phyloP scores from a whole-genome alignment of 768 basidiomycete genomes.

The Collybiopsis confluens region DNA sequence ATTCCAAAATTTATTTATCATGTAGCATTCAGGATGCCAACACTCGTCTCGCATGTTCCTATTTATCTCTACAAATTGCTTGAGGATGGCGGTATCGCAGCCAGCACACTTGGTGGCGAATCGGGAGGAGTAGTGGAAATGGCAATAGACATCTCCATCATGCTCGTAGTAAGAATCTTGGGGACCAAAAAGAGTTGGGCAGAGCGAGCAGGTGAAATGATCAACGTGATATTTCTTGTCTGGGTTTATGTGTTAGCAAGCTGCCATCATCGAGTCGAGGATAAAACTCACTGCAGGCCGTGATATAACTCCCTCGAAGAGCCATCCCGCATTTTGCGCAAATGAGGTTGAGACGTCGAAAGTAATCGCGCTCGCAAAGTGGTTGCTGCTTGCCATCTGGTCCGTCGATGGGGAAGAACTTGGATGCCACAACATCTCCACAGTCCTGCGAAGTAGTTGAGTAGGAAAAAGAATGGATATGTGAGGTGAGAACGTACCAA shows the following conservation, averaged over 20 bases:
- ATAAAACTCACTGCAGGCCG: constrained; percentile 83
- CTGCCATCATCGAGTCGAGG: background rate
- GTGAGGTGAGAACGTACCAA: constrained; percentile 53
- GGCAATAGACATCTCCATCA: constrained; percentile 95
- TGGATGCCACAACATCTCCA: constrained; percentile 91
- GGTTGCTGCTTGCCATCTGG: constrained; percentile 85
- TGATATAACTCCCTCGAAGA: constrained; percentile 95
- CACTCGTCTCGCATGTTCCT: constrained; percentile 97
- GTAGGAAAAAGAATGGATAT: constrained; percentile 9
- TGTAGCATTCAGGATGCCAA: constrained; percentile 99
- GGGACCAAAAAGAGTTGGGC: constrained; percentile 93
- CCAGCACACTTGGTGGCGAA: constrained; percentile 99
- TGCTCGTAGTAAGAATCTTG: constrained; percentile 99
- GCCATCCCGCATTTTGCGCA: constrained; percentile 96
- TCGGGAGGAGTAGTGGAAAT: constrained; percentile 98
- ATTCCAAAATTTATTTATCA: constrained; percentile 99
- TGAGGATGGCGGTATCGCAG: constrained; percentile 94
- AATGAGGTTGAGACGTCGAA: constrained; percentile 91
- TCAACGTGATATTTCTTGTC: constrained; percentile 99
- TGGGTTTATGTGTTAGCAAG: constrained; percentile 26
- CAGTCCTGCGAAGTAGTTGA: constrained; percentile 66
- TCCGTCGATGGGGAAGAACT: constrained; percentile 98
- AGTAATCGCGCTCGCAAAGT: constrained; percentile 98
- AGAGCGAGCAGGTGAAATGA: constrained; percentile 97
- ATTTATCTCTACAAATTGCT: constrained; percentile 99